These are phyloP conservation scores for Dactylellina haptotyla DNA, from an alignment of 2,329 filamentous ascomycete genomes.

Conservation along the genomic window DNA sequence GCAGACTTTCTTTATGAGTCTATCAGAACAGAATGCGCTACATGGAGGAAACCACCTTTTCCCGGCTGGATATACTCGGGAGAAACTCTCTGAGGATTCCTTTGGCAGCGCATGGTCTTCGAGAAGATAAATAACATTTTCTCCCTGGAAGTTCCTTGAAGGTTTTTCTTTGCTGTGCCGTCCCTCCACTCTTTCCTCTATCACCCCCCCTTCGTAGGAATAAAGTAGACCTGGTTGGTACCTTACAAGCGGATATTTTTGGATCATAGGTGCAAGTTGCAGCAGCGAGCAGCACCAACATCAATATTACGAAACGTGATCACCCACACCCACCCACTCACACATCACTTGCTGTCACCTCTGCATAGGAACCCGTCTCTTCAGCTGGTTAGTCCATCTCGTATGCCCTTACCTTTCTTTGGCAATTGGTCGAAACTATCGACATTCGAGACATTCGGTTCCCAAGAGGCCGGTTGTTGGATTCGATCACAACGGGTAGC, in stretches of 20 bases:
- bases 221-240: neutral
- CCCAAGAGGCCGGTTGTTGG: constrained; percentile 49
- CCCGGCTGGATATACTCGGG: neutral
- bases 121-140: constrained; percentile 7
- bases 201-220: neutral
- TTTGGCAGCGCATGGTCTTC: too few relatives aligned
- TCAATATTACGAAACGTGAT: too few relatives aligned
- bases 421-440: constrained; percentile 38
- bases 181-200: neutral
- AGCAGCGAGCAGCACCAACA: neutral
- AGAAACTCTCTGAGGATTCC: too few relatives aligned
- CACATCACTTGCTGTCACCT: neutral
- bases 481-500: constrained; percentile 30
- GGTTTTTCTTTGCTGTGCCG: constrained; percentile 17
- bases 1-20: too few relatives aligned
- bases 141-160: neutral
- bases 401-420: neutral
- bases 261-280: neutral
- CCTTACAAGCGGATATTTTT: constrained; percentile 4
- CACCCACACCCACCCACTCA: constrained; percentile 6
- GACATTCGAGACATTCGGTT: constrained; percentile 48
- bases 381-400: neutral
- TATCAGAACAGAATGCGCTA: too few relatives aligned
- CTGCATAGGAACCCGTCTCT: neutral
- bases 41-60: neutral